Percentiles rank a stretch among this genome's conserved stretches.
Evolutionary conservation across 2,329 filamentous ascomycete species (phyloP).

Genomic region (Neonectria magnoliae): DNA sequence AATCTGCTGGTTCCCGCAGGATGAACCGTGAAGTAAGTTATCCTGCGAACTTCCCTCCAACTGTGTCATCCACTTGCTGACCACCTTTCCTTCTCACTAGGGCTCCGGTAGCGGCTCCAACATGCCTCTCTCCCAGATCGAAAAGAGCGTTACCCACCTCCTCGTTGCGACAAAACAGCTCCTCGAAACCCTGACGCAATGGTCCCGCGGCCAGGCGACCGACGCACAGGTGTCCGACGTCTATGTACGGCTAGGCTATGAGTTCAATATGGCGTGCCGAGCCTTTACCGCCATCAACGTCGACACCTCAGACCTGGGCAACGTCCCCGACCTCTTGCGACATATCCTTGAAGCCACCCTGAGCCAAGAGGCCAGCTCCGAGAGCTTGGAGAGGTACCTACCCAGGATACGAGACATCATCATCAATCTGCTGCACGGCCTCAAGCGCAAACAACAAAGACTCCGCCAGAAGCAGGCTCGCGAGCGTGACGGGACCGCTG

Average conservation of each 20-base stretch:
- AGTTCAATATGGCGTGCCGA: conserved; percentile 98
- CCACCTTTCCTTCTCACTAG: conserved; percentile 42
- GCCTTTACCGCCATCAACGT: conserved; percentile 98
- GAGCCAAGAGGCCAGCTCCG: conserved; percentile 93
- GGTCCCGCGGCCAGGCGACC: conserved; percentile 91
- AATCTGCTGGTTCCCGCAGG: conserved; percentile 48
- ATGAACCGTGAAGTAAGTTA: conserved; percentile 48
- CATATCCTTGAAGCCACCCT: conserved; percentile 94
- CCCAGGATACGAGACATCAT: conserved; percentile 98
- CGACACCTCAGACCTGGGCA: conserved; percentile 91
- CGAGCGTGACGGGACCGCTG: conserved; percentile 60
- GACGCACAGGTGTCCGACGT: conserved; percentile 98
- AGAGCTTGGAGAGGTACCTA: conserved; percentile 92
- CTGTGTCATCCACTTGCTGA: conserved; percentile 38
- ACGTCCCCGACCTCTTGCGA: conserved; percentile 90
- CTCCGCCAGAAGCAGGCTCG: conserved; percentile 72
- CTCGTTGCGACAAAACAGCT: conserved; percentile 98
- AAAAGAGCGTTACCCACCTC: conserved; percentile 98
- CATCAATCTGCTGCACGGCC: conserved; percentile 92
- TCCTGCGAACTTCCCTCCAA: conserved; percentile 26
- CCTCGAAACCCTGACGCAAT: conserved; percentile 95
- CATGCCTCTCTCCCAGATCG: conserved; percentile 90
- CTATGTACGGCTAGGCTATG: conserved; percentile 95
- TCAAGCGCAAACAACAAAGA: conserved; percentile 97
- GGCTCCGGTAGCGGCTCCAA: conserved; percentile 69